Conservation (phyloP, 495 filamentous ascomycete species). For the Wilcoxina mikolae region DNA sequence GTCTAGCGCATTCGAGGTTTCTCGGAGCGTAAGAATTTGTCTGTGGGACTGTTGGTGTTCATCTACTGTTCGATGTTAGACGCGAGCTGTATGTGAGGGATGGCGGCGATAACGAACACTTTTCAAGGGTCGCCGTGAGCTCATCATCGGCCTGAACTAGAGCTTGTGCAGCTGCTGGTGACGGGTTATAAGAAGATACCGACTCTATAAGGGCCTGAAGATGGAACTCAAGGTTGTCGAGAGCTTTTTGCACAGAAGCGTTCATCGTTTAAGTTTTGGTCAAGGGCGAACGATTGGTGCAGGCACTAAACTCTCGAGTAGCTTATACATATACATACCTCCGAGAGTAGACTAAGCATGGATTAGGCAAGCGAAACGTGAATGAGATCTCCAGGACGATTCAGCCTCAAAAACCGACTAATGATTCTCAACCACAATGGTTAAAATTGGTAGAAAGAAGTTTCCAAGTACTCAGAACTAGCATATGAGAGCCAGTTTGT, state of each 20-base stretch:
- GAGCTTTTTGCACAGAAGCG: conserved; percentile 29
- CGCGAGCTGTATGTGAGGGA: background rate
- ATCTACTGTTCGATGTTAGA: conserved; percentile 35
- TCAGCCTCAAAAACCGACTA: no score
- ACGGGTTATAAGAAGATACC: conserved; percentile 64
- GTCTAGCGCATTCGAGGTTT: conserved; percentile 45
- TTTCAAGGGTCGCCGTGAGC: conserved; percentile 43
- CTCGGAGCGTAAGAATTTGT: conserved; percentile 46
- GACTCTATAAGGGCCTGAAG: conserved; percentile 55
- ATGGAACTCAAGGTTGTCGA: conserved; percentile 53
- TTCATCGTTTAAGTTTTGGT: conserved; percentile 21
- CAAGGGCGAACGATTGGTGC: no score
- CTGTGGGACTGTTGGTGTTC: conserved; percentile 54
- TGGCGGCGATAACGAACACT: conserved; percentile 33
- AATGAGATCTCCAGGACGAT: no score
- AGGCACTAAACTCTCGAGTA: no score
- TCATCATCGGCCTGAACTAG: conserved; percentile 53
- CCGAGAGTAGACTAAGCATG: no score
- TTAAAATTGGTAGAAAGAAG: no score
- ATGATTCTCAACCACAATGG: no score
- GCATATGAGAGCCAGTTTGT: no score
- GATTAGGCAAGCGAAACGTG: no score
- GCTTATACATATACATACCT: no score
- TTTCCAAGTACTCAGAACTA: no score
- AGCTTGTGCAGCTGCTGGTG: conserved; percentile 43